phyloP scores from a whole-genome alignment of 352 stramenopile genomes.

The Globisporangium uncinulatum region DNA sequence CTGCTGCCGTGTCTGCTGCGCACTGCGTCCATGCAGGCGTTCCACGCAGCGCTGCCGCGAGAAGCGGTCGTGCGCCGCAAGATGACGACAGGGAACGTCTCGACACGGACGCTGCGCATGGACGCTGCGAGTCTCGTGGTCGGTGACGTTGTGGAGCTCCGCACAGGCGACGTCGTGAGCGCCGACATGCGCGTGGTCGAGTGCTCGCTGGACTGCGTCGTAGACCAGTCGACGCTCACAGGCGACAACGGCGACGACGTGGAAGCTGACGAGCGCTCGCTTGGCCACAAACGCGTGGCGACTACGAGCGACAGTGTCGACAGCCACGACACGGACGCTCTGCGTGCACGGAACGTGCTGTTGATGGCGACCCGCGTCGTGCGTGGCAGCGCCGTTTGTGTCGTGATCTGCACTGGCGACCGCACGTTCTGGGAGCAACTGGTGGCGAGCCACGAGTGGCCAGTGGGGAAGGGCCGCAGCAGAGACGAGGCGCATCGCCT shows the following conservation, averaged over 20 bases:
- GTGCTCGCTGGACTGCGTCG: slow-evolving; percentile 70
- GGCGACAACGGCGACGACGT: slow-evolving; percentile 25
- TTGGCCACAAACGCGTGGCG: slow-evolving; percentile 31
- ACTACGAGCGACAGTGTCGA: slow-evolving; percentile 9
- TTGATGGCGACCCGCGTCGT: slow-evolving; percentile 59
- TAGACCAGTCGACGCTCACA: slow-evolving; percentile 53
- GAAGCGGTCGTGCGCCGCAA: slow-evolving; percentile 85
- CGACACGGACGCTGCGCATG: slow-evolving; percentile 82
- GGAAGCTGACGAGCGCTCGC: slow-evolving; percentile 14
- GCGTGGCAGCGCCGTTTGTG: slow-evolving; percentile 43
- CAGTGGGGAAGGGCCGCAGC: slow-evolving; percentile 8
- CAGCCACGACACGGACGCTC: neutral
- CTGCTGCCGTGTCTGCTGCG: slow-evolving; percentile 92
- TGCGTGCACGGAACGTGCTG: slow-evolving; percentile 62
- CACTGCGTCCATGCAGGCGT: slow-evolving; percentile 89
- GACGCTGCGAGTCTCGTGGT: slow-evolving; percentile 87
- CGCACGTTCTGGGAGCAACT: slow-evolving; percentile 65
- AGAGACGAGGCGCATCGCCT: slow-evolving; percentile 1
- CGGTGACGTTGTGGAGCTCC: slow-evolving; percentile 91
- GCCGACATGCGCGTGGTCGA: slow-evolving; percentile 84
- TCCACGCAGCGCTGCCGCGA: slow-evolving; percentile 75
- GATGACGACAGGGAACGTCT: slow-evolving; percentile 13
- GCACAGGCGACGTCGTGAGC: slow-evolving; percentile 83
- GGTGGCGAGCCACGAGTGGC: slow-evolving; percentile 57
- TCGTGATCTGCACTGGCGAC: slow-evolving; percentile 74